Percentiles rank a stretch among this genome's conserved stretches.
These are phyloP conservation scores for Triticum turgidum DNA, from an alignment of 176 grass and related monocot species.

Conservation along the genomic window DNA sequence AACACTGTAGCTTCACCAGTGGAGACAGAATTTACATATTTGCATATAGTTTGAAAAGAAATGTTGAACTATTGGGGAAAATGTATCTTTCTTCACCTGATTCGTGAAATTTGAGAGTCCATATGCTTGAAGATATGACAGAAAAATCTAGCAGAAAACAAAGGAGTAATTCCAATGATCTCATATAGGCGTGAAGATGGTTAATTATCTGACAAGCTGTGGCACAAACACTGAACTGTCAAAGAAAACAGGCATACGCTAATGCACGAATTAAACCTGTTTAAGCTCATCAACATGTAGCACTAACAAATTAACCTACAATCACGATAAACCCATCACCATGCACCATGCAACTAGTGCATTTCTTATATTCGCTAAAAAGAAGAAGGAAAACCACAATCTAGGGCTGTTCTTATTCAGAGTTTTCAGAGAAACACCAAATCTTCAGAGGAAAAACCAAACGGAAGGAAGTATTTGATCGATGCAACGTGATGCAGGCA, in stretches of 20 bases:
- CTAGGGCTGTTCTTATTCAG: constrained; percentile 22
- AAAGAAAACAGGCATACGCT: background rate
- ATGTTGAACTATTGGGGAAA: no score
- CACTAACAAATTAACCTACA: background rate
- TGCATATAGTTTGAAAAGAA: background rate
- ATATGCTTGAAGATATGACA: background rate
- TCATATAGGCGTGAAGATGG: background rate
- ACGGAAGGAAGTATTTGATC: background rate
- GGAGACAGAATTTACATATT: background rate
- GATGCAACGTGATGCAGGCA: background rate
- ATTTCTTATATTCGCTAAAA: constrained; percentile 3
- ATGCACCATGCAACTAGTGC: background rate
- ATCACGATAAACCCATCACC: background rate
- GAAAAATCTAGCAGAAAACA: background rate
- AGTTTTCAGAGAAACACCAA: constrained; percentile 8
- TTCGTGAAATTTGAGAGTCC: background rate
- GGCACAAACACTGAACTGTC: background rate
- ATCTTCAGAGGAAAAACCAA: constrained; percentile 5
- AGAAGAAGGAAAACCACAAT: background rate
- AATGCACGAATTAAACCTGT: background rate
- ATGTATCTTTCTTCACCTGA: no score
- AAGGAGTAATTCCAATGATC: background rate
- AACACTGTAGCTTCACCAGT: no score
- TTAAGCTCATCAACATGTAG: background rate
- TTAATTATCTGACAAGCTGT: background rate